Evolutionary conservation across 2,329 filamentous ascomycete genomes (phyloP), one percentile per base, ranked within the genome.

Genomic region (Ramularia endophylla): DNA sequence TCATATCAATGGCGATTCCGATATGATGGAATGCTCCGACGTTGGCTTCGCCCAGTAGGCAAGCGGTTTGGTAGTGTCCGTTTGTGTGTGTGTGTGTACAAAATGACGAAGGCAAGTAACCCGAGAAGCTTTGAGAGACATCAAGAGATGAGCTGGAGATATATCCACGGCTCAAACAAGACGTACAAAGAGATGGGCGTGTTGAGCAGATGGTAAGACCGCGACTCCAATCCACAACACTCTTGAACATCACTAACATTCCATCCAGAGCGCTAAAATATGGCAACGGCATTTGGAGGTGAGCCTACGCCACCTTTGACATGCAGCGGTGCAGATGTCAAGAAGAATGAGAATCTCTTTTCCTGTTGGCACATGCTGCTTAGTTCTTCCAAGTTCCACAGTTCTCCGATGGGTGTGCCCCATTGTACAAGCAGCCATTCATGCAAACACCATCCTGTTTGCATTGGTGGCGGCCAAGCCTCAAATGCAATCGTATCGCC

Each of bases 241-340:
- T 25, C 11, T 25, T 11, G 6, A 11, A 6, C 22, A 11, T n/a
- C 28, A 25, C 22, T 25, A 11, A 25, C 22, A 25, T 27, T 6
- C 6, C 11, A 6, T 25, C 6, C 11, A 25, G 22, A 25, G 22
- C 11, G 22, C 22, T 40, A 67, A 38, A 61, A 62, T 3, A 60
- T 61, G 11, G 56, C 57, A 13, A 65, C 41, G 18, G 59, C 59
- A 42, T 51, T 51, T 3, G 55, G 53, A 2, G 55, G 55, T 12
- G 31, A 43, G 11, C 48, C 53, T 16, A 57, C 50, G 5, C 54
- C 60, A 2, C 66, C 65, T 2, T 58, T 55, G 2, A 66, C 55
- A 47, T 70, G 67, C 36, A 70, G 45, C 6, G 66, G 66, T 5
- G 52, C 51, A 27, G 55, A 62, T 2, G 66, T 63, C 5, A 71